Evolutionary conservation across 2,329 filamentous ascomycete species (phyloP).

Genomic region (Sporothrix mexicana): DNA sequence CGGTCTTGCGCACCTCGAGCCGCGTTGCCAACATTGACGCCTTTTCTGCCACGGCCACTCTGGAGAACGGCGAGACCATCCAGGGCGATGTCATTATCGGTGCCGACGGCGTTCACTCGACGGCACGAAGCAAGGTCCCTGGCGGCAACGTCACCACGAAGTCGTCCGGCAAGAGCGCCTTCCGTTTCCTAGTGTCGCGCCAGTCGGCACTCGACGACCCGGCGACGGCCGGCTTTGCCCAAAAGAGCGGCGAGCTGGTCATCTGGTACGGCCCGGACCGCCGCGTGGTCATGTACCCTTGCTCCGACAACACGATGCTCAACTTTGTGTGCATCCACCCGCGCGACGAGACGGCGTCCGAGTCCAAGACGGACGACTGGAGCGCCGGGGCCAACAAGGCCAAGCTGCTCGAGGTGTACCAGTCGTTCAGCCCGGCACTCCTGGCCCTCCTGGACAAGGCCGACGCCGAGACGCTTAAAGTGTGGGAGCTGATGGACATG

Average conservation of each 20-base stretch:
- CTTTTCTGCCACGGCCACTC: slow-evolving; percentile 47
- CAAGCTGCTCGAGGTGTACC: slow-evolving; percentile 48
- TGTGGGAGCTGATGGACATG: slow-evolving; percentile 69
- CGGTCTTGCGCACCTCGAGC: slow-evolving; percentile 48
- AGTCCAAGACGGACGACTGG: slow-evolving; percentile 47
- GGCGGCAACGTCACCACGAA: slow-evolving; percentile 34
- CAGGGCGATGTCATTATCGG: slow-evolving; percentile 58
- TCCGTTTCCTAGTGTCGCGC: slow-evolving; percentile 60
- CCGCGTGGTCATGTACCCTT: slow-evolving; percentile 56
- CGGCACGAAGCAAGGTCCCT: slow-evolving; percentile 40
- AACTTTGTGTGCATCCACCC: slow-evolving; percentile 62
- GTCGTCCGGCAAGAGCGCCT: slow-evolving; percentile 60
- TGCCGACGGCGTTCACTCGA: slow-evolving; percentile 58
- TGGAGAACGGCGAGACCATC: slow-evolving; percentile 52
- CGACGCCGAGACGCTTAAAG: slow-evolving; percentile 54
- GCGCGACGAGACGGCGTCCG: slow-evolving; percentile 45
- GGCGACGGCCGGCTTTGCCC: slow-evolving; percentile 44
- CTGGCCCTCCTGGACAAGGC: slow-evolving; percentile 51
- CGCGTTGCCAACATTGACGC: slow-evolving; percentile 53
- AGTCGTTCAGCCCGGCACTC: slow-evolving; percentile 52
- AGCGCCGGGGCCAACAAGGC: slow-evolving; percentile 47
- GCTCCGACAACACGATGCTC: slow-evolving; percentile 50
- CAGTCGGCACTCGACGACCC: slow-evolving; percentile 44
- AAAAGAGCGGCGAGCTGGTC: slow-evolving; percentile 42
- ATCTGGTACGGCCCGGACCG: slow-evolving; percentile 53